These are phyloP conservation scores for Whalleya microplaca DNA, from an alignment of 2,329 filamentous ascomycete species.

Conservation along the genomic window DNA sequence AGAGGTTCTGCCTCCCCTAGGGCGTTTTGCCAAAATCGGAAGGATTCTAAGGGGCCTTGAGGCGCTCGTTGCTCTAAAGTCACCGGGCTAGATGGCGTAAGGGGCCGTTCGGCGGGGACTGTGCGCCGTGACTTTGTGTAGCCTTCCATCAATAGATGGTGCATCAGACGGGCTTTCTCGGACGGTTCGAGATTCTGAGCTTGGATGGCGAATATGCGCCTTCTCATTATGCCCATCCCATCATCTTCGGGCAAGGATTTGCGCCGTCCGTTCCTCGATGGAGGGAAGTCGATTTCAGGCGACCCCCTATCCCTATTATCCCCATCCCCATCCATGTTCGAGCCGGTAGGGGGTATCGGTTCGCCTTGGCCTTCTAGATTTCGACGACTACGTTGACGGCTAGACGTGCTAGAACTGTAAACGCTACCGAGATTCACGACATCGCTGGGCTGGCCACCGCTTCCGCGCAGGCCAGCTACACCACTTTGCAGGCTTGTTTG, in stretches of 20 bases:
- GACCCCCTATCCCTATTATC: conserved; percentile 9
- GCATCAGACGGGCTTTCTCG: conserved; percentile 74
- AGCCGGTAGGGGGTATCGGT: conserved; percentile 10
- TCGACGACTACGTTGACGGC: conserved; percentile 9
- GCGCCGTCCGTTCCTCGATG: conserved; percentile 13
- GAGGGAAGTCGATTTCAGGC: conserved; percentile 5
- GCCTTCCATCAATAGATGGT: conserved; percentile 70
- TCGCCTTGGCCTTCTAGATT: conserved; percentile 11
- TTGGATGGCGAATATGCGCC: conserved; percentile 71
- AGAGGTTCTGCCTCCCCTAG: conserved; percentile 42
- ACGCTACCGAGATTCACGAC: conserved; percentile 4
- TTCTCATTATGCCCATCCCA: conserved; percentile 71
- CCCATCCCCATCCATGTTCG: conserved; percentile 19
- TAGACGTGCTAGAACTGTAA: conserved; percentile 7
- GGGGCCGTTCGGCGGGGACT: conserved; percentile 34
- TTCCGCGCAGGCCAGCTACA: conserved; percentile 7
- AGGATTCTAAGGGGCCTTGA: conserved; percentile 53
- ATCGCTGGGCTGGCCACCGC: conserved; percentile 6
- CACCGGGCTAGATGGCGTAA: conserved; percentile 44
- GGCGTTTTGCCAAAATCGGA: conserved; percentile 62
- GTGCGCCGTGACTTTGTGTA: conserved; percentile 55
- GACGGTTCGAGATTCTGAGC: conserved; percentile 57
- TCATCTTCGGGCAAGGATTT: conserved; percentile 71
- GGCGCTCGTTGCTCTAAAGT: conserved; percentile 46
- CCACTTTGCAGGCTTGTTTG: conserved; percentile 20